Evolutionary conservation across 2,329 filamentous ascomycete genomes (phyloP).

Genomic region (Trichophyton schoenleinii): DNA sequence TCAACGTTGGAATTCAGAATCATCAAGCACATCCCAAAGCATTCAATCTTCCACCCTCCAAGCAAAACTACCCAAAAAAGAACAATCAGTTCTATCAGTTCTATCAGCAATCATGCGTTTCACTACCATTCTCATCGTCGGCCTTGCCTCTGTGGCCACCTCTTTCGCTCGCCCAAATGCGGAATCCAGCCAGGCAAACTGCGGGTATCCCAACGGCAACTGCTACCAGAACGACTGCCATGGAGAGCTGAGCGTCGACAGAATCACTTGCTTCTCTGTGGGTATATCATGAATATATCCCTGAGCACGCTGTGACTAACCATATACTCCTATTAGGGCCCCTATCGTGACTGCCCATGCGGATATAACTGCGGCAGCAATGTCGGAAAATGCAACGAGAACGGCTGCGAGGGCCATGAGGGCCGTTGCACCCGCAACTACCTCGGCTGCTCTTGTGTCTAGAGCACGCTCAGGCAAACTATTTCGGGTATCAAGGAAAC

Average conservation of each 20-base stretch:
- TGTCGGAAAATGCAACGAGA: conserved; percentile 9
- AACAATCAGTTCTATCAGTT: not conserved
- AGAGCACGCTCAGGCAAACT: not conserved
- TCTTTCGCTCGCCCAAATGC: conserved; percentile 5
- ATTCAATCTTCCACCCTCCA: not conserved
- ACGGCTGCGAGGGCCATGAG: conserved; percentile 8
- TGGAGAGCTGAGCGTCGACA: conserved; percentile 8
- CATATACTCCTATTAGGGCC: conserved; percentile 4
- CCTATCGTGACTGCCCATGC: conserved; percentile 8
- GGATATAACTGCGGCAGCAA: conserved; percentile 10
- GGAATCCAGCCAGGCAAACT: not conserved
- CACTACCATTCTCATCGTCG: conserved; percentile 5
- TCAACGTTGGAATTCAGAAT: not conserved
- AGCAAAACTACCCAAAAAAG: not conserved
- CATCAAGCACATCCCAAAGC: not conserved
- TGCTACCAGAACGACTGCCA: conserved; percentile 11
- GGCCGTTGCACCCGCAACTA: conserved; percentile 10
- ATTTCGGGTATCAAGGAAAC: not conserved
- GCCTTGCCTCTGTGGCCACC: conserved; percentile 6
- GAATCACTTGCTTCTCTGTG: conserved; percentile 10
- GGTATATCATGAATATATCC: not conserved
- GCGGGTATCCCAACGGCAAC: conserved; percentile 11
- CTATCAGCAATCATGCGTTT: conserved; percentile 7
- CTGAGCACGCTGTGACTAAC: not conserved
- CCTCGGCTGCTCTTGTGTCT: conserved; percentile 8